Evolutionary conservation across 2,329 filamentous ascomycete genomes (phyloP).

Genomic region (Colletotrichum viniferum): DNA sequence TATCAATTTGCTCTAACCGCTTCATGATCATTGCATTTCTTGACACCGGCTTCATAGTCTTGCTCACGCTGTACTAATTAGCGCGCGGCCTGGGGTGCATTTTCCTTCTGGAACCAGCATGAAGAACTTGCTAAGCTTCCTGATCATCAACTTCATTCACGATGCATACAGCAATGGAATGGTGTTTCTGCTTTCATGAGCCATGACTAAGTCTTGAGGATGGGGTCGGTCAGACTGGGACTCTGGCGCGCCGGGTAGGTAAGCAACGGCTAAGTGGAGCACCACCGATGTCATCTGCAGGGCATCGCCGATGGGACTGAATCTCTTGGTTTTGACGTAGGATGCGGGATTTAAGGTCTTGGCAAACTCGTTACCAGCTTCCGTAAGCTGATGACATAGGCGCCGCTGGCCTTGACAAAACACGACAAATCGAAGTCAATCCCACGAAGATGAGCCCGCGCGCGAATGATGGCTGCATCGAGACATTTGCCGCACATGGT

Average conservation of each 20-base stretch:
- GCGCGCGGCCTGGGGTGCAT: neutral
- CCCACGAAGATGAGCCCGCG: neutral
- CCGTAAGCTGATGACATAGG: neutral
- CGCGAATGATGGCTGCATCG: neutral
- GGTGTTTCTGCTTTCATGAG: neutral
- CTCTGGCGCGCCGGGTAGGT: neutral
- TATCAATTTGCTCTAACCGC: neutral
- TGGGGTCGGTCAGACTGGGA: neutral
- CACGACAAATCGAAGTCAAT: neutral
- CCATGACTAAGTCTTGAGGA: neutral
- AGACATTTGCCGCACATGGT: neutral
- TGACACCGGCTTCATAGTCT: neutral
- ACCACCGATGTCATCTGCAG: neutral
- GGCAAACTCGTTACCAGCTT: neutral
- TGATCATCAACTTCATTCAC: neutral
- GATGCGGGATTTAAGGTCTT: neutral
- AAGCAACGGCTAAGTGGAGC: neutral
- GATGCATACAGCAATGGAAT: neutral
- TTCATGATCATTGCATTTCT: neutral
- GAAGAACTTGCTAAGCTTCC: neutral
- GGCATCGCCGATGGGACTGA: neutral
- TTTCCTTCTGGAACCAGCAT: neutral
- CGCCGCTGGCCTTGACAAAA: neutral
- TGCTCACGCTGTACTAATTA: neutral
- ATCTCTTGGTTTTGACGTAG: neutral